A percentile compares a stretch with the other conserved stretches of the same genome.
Conservation (phyloP, 2,329 filamentous ascomycete species). For the Paraphoma chrysanthemicola region DNA sequence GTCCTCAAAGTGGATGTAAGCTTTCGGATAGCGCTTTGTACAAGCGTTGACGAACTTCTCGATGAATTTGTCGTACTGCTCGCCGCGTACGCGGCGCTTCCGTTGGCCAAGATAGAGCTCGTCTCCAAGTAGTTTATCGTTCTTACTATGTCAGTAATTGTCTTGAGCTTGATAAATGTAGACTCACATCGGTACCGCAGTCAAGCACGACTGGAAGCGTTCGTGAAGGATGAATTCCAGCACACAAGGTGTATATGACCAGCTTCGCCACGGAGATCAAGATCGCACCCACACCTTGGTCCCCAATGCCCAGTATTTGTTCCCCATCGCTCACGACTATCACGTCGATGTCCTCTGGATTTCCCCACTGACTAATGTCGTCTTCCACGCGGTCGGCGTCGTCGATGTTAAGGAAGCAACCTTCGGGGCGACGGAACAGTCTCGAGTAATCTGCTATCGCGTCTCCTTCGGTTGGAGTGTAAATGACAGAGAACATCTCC, state of each 20-base stretch:
- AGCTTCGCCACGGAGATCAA: slow-evolving; percentile 86
- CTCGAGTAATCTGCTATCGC: slow-evolving; percentile 85
- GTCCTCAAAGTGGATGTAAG: slow-evolving; percentile 90
- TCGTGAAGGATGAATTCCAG: slow-evolving; percentile 81
- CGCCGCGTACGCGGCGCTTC: slow-evolving; percentile 70
- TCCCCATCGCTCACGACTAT: slow-evolving; percentile 82
- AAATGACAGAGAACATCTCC: slow-evolving; percentile 91
- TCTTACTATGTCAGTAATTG: slow-evolving; percentile 50
- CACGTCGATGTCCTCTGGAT: slow-evolving; percentile 79
- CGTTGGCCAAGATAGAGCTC: slow-evolving; percentile 80
- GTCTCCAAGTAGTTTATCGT: slow-evolving; percentile 75
- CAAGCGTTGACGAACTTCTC: slow-evolving; percentile 75
- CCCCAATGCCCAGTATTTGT: slow-evolving; percentile 85
- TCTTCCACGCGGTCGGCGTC: slow-evolving; percentile 71
- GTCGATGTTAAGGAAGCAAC: slow-evolving; percentile 79
- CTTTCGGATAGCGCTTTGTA: slow-evolving; percentile 74
- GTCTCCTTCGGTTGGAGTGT: slow-evolving; percentile 88
- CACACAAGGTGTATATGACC: slow-evolving; percentile 81
- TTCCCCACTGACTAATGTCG: slow-evolving; percentile 72
- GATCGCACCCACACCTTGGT: slow-evolving; percentile 85
- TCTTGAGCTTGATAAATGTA: background rate
- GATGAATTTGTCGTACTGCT: slow-evolving; percentile 78
- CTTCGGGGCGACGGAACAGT: slow-evolving; percentile 78
- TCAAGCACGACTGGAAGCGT: slow-evolving; percentile 84
- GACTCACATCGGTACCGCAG: slow-evolving; percentile 74